Base-by-base conservation (phyloP, 192 early-diverging fungal species). In the Obelidium mucronatum region DNA sequence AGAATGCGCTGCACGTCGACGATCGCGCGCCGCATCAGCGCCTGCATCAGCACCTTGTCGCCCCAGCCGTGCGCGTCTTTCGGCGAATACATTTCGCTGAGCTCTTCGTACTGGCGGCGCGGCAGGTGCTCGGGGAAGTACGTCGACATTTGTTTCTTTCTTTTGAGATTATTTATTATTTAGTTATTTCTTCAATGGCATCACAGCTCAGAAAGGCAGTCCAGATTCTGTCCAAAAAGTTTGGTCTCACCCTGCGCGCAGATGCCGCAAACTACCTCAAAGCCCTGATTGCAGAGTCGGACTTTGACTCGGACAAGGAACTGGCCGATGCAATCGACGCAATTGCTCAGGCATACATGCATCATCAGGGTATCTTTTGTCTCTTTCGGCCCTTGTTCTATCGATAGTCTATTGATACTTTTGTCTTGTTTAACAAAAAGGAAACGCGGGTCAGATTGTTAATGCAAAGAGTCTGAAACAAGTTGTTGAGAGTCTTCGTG, bases 21-120 rank as follows among this genome's bases (percentile, higher is more conserved):
- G 80, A 93, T 87, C 0, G 95, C 95, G 54, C 96, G 91, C 40
- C 89, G 87, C 59, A 98, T 81, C 35, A 98, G 83, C 1, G 94
- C 93, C 6, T 90, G 80, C 69, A 83, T 87, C 37, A 96, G 80
- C 37, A 87, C 69, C 74, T 81, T 80, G n/a, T 64, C 51, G 28
- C 67, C 67, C 67, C 67, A 69, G 30, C 83, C 83, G 56, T 79
- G 42, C 4, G 63, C 66, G 28, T 83, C 82, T 28, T 82, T 80
- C 26, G 75, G 77, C 15, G 81, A 82, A 70, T 82, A 84, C 78
- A 81, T 81, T 64, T 87, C 83, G 6, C 79, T 44, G 33, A 87
- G 76, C 73, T 85, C 86, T 33, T 80, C 77, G 60, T 87, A 87
- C 67, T 81, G 75, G 36, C 70, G 56, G 34, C 76, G 81, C 19